Evolutionary conservation across 2,329 filamentous ascomycete species (phyloP).

Genomic region (Claviceps sp.): DNA sequence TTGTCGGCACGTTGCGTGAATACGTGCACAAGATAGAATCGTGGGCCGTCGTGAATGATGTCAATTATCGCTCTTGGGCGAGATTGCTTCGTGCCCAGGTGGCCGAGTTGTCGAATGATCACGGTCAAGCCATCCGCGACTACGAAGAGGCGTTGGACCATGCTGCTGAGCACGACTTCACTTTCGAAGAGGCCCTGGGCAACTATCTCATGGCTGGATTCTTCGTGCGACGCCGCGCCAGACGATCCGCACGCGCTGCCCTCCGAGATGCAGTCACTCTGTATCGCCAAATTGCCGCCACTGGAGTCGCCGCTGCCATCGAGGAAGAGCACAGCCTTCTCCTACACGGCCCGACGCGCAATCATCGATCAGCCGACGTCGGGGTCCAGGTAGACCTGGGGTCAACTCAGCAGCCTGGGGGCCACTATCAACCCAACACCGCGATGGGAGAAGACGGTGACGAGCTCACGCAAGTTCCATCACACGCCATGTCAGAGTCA

Average conservation of each 20-base stretch:
- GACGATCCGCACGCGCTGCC: slow-evolving; percentile 54
- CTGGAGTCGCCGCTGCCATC: slow-evolving; percentile 54
- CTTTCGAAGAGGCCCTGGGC: slow-evolving; percentile 58
- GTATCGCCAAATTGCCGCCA: slow-evolving; percentile 56
- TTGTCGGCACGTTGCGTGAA: slow-evolving; percentile 37
- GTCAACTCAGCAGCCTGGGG: slow-evolving; percentile 36
- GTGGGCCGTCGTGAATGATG: slow-evolving; percentile 48
- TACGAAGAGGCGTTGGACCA: slow-evolving; percentile 66
- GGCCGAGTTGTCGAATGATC: slow-evolving; percentile 44
- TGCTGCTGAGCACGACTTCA: slow-evolving; percentile 50
- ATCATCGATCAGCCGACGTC: slow-evolving; percentile 45
- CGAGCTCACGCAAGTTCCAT: slow-evolving; percentile 27
- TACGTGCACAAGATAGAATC: slow-evolving; percentile 49
- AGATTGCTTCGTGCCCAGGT: slow-evolving; percentile 55
- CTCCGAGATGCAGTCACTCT: slow-evolving; percentile 54
- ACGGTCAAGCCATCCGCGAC: slow-evolving; percentile 43
- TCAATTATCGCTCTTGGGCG: slow-evolving; percentile 62
- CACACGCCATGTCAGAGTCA: slow-evolving; percentile 32
- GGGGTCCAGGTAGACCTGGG: slow-evolving; percentile 60
- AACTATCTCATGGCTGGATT: slow-evolving; percentile 64
- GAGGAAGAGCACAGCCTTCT: slow-evolving; percentile 55
- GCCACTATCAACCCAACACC: slow-evolving; percentile 35
- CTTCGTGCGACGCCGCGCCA: slow-evolving; percentile 50
- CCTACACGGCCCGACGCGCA: slow-evolving; percentile 46
- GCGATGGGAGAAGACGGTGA: slow-evolving; percentile 26